Evolutionary conservation across 345 rosid genomes (phyloP).

Genomic region (Durio zibethinus): DNA sequence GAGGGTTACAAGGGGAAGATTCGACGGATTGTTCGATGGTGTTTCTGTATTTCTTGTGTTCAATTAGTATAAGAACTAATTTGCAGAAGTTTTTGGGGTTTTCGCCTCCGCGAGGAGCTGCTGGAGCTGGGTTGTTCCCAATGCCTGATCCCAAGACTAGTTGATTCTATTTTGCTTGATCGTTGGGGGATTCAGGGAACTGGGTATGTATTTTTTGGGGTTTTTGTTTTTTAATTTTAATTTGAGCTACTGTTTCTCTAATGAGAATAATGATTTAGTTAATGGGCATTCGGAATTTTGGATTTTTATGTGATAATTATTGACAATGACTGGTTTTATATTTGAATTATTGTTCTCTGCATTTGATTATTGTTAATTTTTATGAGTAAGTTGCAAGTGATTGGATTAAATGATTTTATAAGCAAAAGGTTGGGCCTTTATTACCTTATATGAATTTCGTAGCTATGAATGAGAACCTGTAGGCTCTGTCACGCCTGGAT

Average conservation of each 20-base stretch:
- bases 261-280: neutral
- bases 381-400: conserved; percentile 5
- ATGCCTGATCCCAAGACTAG: conserved; percentile 92
- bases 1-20: conserved; percentile 80
- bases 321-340: neutral
- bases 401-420: neutral
- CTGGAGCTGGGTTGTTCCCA: conserved; percentile 75
- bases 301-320: conserved; percentile 4
- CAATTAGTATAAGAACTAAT: conserved; percentile 89
- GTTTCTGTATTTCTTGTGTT: conserved; percentile 73
- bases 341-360: neutral
- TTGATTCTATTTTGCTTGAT: conserved; percentile 26
- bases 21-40: conserved; percentile 97
- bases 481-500: neutral
- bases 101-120: conserved; percentile 80
- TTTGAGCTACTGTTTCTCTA: conserved; percentile 8
- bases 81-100: conserved; percentile 51
- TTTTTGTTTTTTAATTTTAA: neutral
- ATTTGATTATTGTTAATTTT: neutral
- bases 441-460: conserved; percentile 3
- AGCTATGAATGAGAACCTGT: neutral
- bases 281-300: neutral
- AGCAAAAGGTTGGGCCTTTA: neutral
- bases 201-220: neutral
- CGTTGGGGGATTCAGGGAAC: neutral